Conservation (phyloP, 768 basidiomycete genomes). For the Trametes elegans region DNA sequence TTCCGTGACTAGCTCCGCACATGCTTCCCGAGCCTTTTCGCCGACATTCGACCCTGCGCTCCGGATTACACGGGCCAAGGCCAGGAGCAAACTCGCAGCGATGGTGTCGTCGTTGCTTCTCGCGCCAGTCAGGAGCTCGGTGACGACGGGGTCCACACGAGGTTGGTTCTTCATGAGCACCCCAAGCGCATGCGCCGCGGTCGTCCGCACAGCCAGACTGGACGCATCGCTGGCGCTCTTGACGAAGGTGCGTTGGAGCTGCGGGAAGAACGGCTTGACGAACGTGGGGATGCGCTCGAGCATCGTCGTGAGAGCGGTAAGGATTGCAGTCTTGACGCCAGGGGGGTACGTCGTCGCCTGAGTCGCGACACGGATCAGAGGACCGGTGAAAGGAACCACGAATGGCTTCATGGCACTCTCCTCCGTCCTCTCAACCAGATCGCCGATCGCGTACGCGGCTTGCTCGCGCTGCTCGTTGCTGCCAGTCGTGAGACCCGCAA, state of each 20-base stretch:
- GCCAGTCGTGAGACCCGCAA: slow-evolving; percentile 90
- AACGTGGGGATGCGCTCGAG: slow-evolving; percentile 82
- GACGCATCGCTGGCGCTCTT: slow-evolving; percentile 85
- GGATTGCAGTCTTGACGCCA: slow-evolving; percentile 88
- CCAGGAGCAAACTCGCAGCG: slow-evolving; percentile 70
- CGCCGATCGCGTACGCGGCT: slow-evolving; percentile 95
- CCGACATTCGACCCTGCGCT: slow-evolving; percentile 75
- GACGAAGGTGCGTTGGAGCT: slow-evolving; percentile 93
- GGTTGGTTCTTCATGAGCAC: slow-evolving; percentile 88
- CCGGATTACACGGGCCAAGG: slow-evolving; percentile 71
- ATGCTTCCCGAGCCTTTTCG: slow-evolving; percentile 67
- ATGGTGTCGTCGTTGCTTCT: slow-evolving; percentile 64
- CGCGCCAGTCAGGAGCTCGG: slow-evolving; percentile 71
- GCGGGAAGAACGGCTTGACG: slow-evolving; percentile 98
- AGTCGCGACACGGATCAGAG: slow-evolving; percentile 91
- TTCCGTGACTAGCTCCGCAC: slow-evolving; percentile 73
- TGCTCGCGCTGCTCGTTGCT: slow-evolving; percentile 95
- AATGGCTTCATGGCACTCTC: slow-evolving; percentile 87
- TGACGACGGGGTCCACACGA: slow-evolving; percentile 90
- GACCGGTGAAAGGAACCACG: slow-evolving; percentile 93
- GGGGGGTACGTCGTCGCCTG: slow-evolving; percentile 89
- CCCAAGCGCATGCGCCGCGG: slow-evolving; percentile 83
- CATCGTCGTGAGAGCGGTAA: slow-evolving; percentile 83
- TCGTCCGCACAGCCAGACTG: slow-evolving; percentile 74
- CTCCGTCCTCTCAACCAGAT: slow-evolving; percentile 88